Evolutionary conservation across 75 land plant genomes (phyloP).

Genomic region (Sequoia sempervirens): DNA sequence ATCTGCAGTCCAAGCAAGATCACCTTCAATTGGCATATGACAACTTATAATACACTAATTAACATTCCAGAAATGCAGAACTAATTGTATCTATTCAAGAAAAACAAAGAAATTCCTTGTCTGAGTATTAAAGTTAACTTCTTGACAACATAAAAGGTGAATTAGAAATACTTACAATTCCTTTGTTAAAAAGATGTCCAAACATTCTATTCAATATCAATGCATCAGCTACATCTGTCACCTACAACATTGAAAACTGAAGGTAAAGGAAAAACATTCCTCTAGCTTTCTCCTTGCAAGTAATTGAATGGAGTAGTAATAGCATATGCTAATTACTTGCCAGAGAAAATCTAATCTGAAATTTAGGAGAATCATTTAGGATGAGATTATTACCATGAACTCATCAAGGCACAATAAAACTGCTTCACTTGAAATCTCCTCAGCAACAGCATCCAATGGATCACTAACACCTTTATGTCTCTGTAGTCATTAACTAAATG

Average conservation of each 20-base stretch:
- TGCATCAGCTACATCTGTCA: conserved; percentile 99
- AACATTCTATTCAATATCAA: conserved; percentile 88
- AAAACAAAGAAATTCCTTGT: not conserved
- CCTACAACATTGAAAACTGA: conserved; percentile 30
- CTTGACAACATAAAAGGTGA: conserved; percentile 5
- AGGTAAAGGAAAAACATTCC: not conserved
- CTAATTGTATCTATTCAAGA: not conserved
- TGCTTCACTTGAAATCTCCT: conserved; percentile 82
- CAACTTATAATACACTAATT: not conserved
- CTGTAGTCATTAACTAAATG: conserved; percentile 25
- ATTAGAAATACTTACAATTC: conserved; percentile 61
- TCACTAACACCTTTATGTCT: conserved; percentile 78
- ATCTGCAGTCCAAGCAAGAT: conserved; percentile 37
- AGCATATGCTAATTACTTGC: conserved; percentile 1
- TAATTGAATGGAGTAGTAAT: not conserved
- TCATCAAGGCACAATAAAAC: conserved; percentile 90
- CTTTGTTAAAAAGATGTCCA: conserved; percentile 74
- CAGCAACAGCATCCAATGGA: conserved; percentile 89
- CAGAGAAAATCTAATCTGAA: not conserved
- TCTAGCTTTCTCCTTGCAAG: not conserved
- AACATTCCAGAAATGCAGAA: not conserved
- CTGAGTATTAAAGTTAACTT: not conserved
- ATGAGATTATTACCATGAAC: conserved; percentile 68
- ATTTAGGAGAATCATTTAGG: not conserved
- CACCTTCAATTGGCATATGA: not conserved